These are phyloP conservation scores for Berkeleyomyces rouxiae DNA, from an alignment of 2,329 filamentous ascomycete genomes.

Conservation along the genomic window DNA sequence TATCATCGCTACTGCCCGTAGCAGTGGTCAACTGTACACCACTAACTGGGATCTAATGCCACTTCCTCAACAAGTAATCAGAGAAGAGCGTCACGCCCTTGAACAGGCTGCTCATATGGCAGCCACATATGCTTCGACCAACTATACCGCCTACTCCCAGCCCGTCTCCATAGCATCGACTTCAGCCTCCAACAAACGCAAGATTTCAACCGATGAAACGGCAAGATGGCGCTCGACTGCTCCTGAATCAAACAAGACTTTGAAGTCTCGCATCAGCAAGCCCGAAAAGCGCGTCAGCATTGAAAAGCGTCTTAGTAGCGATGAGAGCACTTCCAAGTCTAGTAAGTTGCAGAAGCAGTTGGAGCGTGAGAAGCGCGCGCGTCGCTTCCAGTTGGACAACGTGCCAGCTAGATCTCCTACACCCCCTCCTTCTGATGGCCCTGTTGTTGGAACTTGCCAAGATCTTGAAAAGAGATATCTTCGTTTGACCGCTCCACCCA, in stretches of 20 bases:
- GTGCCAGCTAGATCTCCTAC: slow-evolving; percentile 34
- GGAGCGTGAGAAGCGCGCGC: slow-evolving; percentile 79
- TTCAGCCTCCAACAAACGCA: slow-evolving; percentile 21
- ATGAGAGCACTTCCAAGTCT: slow-evolving; percentile 34
- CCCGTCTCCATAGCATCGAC: not conserved
- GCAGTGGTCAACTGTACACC: slow-evolving; percentile 50
- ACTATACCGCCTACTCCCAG: slow-evolving; percentile 16
- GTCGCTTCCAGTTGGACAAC: slow-evolving; percentile 62
- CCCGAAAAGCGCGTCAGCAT: slow-evolving; percentile 27
- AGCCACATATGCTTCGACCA: slow-evolving; percentile 15
- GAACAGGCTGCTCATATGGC: not conserved
- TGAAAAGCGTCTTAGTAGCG: slow-evolving; percentile 26
- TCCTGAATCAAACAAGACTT: slow-evolving; percentile 8
- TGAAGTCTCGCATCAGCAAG: slow-evolving; percentile 15
- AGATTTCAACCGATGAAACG: slow-evolving; percentile 50
- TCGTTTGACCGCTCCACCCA: slow-evolving; percentile 77
- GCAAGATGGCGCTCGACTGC: slow-evolving; percentile 5
- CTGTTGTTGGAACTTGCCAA: slow-evolving; percentile 73
- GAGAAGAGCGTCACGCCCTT: slow-evolving; percentile 39
- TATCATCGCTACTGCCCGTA: slow-evolving; percentile 69
- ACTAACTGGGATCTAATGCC: slow-evolving; percentile 74
- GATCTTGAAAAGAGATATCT: slow-evolving; percentile 86
- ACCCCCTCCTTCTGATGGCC: slow-evolving; percentile 42
- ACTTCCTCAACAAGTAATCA: slow-evolving; percentile 70
- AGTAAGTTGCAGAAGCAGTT: slow-evolving; percentile 79